A percentile compares a stretch with the other conserved stretches of the same genome.
These are phyloP conservation scores for Peronospora farinosa DNA, from an alignment of 352 stramenopile genomes.

Conservation along the genomic window DNA sequence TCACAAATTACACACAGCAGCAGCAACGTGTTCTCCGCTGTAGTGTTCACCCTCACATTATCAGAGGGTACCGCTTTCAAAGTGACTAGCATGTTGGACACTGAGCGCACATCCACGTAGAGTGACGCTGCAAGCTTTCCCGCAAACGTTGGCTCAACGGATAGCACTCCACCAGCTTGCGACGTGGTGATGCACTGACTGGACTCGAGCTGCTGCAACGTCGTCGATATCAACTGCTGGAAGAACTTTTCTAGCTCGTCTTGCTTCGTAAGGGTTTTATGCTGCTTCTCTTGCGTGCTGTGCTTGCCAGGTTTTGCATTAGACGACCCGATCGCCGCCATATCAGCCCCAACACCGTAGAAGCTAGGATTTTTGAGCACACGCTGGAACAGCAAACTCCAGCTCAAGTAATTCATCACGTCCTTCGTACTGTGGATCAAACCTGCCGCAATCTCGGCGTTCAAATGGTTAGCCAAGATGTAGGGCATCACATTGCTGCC, in stretches of 20 bases:
- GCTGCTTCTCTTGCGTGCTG: constrained; percentile 15
- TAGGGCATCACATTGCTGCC: constrained; percentile 57
- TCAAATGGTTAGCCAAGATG: constrained; percentile 88
- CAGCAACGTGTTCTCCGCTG: constrained; percentile 20
- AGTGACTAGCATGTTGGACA: constrained; percentile 57
- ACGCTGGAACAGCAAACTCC: constrained; percentile 95
- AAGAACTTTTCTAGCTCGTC: constrained; percentile 64
- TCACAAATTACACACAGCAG: constrained; percentile 56
- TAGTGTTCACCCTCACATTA: constrained; percentile 2
- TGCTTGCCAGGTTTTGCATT: constrained; percentile 17
- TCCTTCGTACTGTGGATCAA: constrained; percentile 85
- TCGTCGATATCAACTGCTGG: constrained; percentile 65
- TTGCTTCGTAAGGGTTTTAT: constrained; percentile 21
- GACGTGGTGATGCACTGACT: constrained; percentile 71
- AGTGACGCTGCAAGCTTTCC: constrained; percentile 93
- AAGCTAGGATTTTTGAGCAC: constrained; percentile 94
- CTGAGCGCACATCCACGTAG: constrained; percentile 92
- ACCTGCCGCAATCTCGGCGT: constrained; percentile 93
- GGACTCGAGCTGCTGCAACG: constrained; percentile 77
- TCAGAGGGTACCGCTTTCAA: constrained; percentile 21
- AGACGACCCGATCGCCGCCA: background rate
- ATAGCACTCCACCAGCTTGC: constrained; percentile 23
- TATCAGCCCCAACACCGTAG: constrained; percentile 76
- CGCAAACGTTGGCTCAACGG: constrained; percentile 76
- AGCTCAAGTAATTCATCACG: constrained; percentile 93